Base-by-base conservation (phyloP, 306 rosid species). In the Abrus pulchellus region DNA sequence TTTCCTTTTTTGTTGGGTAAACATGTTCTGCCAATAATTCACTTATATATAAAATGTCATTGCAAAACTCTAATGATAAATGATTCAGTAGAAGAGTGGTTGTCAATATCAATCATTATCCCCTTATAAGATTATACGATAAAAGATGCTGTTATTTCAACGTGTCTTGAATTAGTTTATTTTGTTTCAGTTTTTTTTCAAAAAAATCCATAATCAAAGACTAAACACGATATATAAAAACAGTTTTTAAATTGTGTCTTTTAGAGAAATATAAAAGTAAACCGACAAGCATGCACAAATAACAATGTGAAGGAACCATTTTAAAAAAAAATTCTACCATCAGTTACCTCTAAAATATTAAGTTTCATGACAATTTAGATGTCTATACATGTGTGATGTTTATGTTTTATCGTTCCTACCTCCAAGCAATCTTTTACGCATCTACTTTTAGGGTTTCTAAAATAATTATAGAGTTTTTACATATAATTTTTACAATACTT, bases 41-140 rank as follows among this genome's bases (percentile, higher is more conserved):
- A 66, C 40, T 36, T 36, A 2, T 36, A 36, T 40, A 48, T 13
- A 7, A 7, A 40, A 66, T 27, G 52, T 40, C 71, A 43, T 33
- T 20, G 9, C 1, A 66, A 66, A 43, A 59, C 36, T 29, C 61
- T 30, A 65, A 65, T 9, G 50, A 40, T 40, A 63, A 38, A 64
- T 14, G 13, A 14, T n/a, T 65, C 33, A 65, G 43, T 27, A 20
- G 5, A 40, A 41, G 38, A 27, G 54, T 20, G 27, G 73, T 28
- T 45, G 73, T 68, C 55, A 44, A 68, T 68, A 63, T 68, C 54
- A 68, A 44, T 68, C 41, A 68, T 68, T 29, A 10, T 27, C 55
- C 41, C 41, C 27, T 27, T 27, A 41, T 8, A 65, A 38, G 70
- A 57, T 66, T 40, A 40, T 8, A 7, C 7, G 33, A 40, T 14